Evolutionary conservation across 768 basidiomycete species (phyloP), one percentile per base, ranked within the genome.

Genomic region (Phylloporus arenicola): DNA sequence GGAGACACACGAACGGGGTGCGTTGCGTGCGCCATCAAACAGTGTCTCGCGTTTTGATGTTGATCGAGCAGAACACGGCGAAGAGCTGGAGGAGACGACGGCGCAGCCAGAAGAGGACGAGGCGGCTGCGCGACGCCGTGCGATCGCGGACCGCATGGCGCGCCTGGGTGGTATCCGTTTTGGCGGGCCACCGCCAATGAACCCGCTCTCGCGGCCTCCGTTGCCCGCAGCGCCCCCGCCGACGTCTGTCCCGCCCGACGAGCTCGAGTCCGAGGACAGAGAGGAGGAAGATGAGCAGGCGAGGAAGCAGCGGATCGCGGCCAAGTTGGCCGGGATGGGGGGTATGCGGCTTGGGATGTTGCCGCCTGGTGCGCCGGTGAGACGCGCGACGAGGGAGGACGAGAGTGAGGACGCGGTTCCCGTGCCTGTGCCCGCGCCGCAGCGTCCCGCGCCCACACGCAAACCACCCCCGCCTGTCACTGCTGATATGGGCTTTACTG

Each of bases 91-190:
- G 22, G 31, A 16, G 9, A 41, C 3, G 38, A 57, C 53, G 8
- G 51, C 54, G 6, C 57, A 53, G 19, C 56, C 56, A 2, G 52
- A 56, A n/a, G 73, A 74, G 51, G 75, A 78, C 45, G 71, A 71
- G 1, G 79, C 79, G 49, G 76, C 80, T 20, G 68, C 67, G 2
- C 75, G 84, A 43, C 78, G 83, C 20, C 76, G 75, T 27, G 87
- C 87, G 2, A 88, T 96, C 33, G 91, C 92, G 1, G 92, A 95
- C 51, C 79, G 93, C n/a, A 94, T 96, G 92, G 92, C 92, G 1
- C 90, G 83, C 60, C 74, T 96, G 0, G 91, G 93, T 14, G 90
- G 88, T 3, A 84, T 95, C 62, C 81, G 79, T 54, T 86, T 93
- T 56, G 90, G 90, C 1, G 82, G 77, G 39, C 85, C 85, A 14